A percentile compares a stretch with the other conserved stretches of the same genome.
These are phyloP conservation scores for Agarophyton chilense DNA, from an alignment of 23 red algal genomes.

Conservation along the genomic window DNA sequence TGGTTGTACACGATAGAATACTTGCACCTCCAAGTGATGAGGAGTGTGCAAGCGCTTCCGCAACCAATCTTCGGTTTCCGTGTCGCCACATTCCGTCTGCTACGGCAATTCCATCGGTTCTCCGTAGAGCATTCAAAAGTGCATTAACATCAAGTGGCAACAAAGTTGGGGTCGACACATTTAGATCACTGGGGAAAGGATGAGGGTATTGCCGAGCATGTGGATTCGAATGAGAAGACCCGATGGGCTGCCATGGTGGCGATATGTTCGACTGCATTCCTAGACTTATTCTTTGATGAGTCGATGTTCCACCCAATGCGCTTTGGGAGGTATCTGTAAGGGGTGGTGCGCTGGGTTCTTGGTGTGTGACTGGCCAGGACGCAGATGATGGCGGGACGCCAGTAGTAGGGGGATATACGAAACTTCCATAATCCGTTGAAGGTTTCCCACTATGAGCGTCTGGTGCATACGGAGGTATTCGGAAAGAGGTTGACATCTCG, in stretches of 20 bases:
- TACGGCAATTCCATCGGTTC: neutral
- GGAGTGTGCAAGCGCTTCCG: neutral
- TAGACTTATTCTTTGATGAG: neutral
- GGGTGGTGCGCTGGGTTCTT: neutral
- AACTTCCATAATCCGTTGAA: neutral
- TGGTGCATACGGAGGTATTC: neutral
- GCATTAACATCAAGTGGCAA: neutral
- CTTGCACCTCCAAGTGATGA: neutral
- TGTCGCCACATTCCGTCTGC: neutral
- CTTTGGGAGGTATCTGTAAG: slow-evolving; percentile 6
- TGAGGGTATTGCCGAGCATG: neutral
- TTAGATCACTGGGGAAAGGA: neutral
- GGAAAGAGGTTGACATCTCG: neutral
- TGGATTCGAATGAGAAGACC: neutral
- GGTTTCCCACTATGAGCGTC: neutral
- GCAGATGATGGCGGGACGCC: neutral
- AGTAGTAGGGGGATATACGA: neutral
- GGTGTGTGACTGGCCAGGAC: neutral
- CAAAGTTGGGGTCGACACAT: neutral
- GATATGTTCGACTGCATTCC: neutral
- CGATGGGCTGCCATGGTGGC: neutral
- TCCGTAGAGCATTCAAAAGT: neutral
- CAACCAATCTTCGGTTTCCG: neutral
- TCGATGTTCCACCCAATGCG: neutral
- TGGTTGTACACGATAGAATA: neutral